A percentile compares a stretch with the other conserved stretches of the same genome.
phyloP scores from a whole-genome alignment of 441 rosid genomes.

The Corymbia calophylla region DNA sequence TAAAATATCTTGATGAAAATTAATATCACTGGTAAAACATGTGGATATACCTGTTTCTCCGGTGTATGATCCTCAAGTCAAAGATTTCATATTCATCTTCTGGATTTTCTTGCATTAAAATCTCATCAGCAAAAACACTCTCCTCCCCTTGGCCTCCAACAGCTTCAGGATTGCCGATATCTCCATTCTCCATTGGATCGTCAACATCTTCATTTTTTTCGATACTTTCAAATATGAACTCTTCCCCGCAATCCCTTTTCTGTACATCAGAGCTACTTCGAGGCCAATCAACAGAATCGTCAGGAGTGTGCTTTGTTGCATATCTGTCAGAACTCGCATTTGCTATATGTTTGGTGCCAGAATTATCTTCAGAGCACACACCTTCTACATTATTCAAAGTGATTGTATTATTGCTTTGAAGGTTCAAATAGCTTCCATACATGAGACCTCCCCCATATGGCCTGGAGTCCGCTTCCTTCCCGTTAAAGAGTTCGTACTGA shows the following conservation, averaged over 20 bases:
- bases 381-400: slow-evolving; percentile 10
- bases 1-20: not conserved
- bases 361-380: slow-evolving; percentile 4
- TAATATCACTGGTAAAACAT: not conserved
- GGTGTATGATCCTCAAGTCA: slow-evolving; percentile 70
- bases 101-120: slow-evolving; percentile 23
- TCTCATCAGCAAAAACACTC: slow-evolving; percentile 31
- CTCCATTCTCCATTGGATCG: slow-evolving; percentile 21
- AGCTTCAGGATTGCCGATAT: slow-evolving; percentile 17
- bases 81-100: slow-evolving; percentile 87
- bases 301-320: not conserved
- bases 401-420: slow-evolving; percentile 17
- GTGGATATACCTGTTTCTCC: slow-evolving; percentile 71
- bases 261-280: slow-evolving; percentile 9
- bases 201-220: slow-evolving; percentile 12
- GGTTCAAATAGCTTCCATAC: slow-evolving; percentile 9
- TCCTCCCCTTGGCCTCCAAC: slow-evolving; percentile 9
- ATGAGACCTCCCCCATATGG: slow-evolving; percentile 1
- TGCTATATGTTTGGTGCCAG: slow-evolving; percentile 1
- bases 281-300: slow-evolving; percentile 21
- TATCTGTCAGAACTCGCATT: slow-evolving; percentile 5
- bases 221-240: slow-evolving; percentile 6
- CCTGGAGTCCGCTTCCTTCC: slow-evolving; percentile 1
- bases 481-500: slow-evolving; percentile 6
- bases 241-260: not conserved